phyloP scores from a whole-genome alignment of 2,329 filamentous ascomycete genomes.

The Pestalotiopsis sp. region DNA sequence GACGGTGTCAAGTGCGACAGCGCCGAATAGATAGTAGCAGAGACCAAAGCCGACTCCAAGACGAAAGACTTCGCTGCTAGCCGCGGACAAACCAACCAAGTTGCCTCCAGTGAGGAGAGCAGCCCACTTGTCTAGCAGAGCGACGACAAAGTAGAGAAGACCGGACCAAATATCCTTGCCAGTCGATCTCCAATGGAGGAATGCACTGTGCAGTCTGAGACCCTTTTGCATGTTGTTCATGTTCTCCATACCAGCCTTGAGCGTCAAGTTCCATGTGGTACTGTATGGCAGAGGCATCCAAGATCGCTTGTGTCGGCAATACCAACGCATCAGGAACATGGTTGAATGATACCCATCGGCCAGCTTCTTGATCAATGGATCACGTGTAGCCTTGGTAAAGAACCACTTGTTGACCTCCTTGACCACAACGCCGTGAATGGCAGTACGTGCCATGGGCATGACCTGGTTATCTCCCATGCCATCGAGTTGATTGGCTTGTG shows the following conservation, averaged over 20 bases:
- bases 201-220: constrained; percentile 6
- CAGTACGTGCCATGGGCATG: constrained; percentile 6
- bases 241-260: constrained; percentile 10
- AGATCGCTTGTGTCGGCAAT: constrained; percentile 9
- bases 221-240: constrained; percentile 12
- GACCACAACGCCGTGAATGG: neutral
- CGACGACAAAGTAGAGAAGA: constrained; percentile 6
- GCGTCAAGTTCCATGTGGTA: constrained; percentile 9
- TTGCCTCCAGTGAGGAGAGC: constrained; percentile 1
- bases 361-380: constrained; percentile 1
- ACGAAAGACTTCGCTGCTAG: neutral
- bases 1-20: constrained; percentile 3
- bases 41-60: constrained; percentile 8
- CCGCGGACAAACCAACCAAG: constrained; percentile 2
- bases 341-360: neutral
- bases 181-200: constrained; percentile 7
- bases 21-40: constrained; percentile 8
- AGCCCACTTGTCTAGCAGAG: constrained; percentile 5
- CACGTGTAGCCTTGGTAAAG: neutral
- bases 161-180: constrained; percentile 7
- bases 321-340: constrained; percentile 10
- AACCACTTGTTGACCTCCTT: constrained; percentile 6
- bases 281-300: constrained; percentile 6
- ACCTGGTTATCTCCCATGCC: constrained; percentile 2
- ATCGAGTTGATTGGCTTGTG: neutral